These are phyloP conservation scores for Podaxis rugospora DNA, from an alignment of 768 basidiomycete genomes.

Conservation along the genomic window DNA sequence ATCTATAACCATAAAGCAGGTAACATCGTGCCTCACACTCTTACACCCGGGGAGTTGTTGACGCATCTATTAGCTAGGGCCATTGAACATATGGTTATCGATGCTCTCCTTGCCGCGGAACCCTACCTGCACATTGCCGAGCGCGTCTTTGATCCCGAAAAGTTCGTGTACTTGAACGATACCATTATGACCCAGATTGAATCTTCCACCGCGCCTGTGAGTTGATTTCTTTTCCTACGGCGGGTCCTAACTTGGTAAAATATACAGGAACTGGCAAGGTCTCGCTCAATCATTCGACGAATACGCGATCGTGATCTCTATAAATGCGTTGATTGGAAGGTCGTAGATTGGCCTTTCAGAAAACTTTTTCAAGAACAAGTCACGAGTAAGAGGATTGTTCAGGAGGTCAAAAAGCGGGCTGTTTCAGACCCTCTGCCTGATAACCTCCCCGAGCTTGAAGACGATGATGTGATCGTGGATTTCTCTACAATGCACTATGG, in stretches of 20 bases:
- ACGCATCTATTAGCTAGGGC: slow-evolving; percentile 50
- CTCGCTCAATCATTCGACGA: slow-evolving; percentile 60
- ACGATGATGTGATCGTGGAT: slow-evolving; percentile 59
- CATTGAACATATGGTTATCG: slow-evolving; percentile 83
- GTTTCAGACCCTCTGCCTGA: slow-evolving; percentile 14
- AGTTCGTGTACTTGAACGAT: slow-evolving; percentile 66
- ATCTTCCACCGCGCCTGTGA: slow-evolving; percentile 43
- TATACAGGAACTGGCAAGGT: slow-evolving; percentile 49
- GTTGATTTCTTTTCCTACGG: slow-evolving; percentile 15
- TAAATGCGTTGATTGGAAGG: slow-evolving; percentile 61
- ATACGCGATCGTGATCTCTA: slow-evolving; percentile 66
- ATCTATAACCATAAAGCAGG: slow-evolving; percentile 83
- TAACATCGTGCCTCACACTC: slow-evolving; percentile 15
- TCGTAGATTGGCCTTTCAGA: slow-evolving; percentile 36
- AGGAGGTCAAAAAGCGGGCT: slow-evolving; percentile 30
- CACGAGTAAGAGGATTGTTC: slow-evolving; percentile 39
- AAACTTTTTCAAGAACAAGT: slow-evolving; percentile 32
- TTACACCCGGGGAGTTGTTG: background rate
- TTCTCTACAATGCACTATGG: slow-evolving; percentile 71
- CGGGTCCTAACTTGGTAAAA: background rate
- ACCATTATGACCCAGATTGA: slow-evolving; percentile 61
- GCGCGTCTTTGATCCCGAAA: slow-evolving; percentile 49
- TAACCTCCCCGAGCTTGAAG: slow-evolving; percentile 28
- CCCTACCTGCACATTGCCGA: slow-evolving; percentile 56
- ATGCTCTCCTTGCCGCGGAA: slow-evolving; percentile 67